phyloP scores from a whole-genome alignment of 495 filamentous ascomycete genomes.

The Viridothelium virens region DNA sequence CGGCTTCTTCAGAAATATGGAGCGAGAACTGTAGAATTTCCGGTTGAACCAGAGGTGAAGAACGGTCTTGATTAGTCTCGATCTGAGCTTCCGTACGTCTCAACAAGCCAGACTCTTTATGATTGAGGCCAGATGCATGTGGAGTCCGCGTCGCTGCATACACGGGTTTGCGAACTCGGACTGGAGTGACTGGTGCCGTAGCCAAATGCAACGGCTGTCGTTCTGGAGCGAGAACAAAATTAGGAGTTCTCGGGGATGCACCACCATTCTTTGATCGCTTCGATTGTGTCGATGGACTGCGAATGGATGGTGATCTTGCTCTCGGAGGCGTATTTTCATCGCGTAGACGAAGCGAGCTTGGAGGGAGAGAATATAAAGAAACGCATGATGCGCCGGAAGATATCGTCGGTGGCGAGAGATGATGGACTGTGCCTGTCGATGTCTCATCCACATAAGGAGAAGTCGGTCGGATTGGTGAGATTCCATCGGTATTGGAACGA shows the following conservation, averaged over 20 bases:
- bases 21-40: conserved; percentile 6
- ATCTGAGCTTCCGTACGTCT: background rate
- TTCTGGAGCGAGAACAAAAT: background rate
- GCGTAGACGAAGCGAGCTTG: conserved; percentile 5
- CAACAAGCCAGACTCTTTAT: background rate
- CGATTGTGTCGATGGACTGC: background rate
- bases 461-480: background rate
- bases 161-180: background rate
- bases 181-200: background rate
- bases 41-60: conserved; percentile 5
- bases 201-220: background rate
- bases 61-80: background rate
- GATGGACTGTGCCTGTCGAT: conserved; percentile 15
- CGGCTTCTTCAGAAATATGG: background rate
- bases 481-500: conserved; percentile 2
- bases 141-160: background rate
- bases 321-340: conserved; percentile 15
- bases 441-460: conserved; percentile 12
- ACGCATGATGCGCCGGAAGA: conserved; percentile 23
- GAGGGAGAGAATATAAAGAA: conserved; percentile 17
- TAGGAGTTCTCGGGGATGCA: background rate
- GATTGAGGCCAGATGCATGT: background rate
- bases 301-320: background rate
- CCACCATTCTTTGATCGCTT: background rate
- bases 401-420: conserved; percentile 20